phyloP scores from a whole-genome alignment of 2,329 filamentous ascomycete species.

The Phialemoniopsis sp. region DNA sequence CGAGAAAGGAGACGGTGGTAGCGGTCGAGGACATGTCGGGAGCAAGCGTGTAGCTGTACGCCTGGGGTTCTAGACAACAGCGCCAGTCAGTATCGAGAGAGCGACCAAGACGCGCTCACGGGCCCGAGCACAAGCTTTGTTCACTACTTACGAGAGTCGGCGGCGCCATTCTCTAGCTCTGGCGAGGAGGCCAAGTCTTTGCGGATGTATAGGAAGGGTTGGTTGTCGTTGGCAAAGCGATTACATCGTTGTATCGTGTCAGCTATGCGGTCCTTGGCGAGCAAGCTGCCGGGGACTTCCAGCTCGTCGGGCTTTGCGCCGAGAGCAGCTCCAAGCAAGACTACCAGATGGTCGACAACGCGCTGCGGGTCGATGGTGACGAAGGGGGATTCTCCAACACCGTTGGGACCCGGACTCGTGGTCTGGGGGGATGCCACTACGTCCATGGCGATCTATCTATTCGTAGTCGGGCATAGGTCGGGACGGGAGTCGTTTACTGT shows the following conservation, averaged over 20 bases:
- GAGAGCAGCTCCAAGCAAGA: conserved; percentile 68
- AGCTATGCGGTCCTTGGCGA: conserved; percentile 65
- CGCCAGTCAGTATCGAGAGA: neutral
- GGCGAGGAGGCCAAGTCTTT: conserved; percentile 64
- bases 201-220: conserved; percentile 85
- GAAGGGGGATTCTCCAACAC: conserved; percentile 40
- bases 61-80: conserved; percentile 31
- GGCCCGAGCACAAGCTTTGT: neutral
- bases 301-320: conserved; percentile 76
- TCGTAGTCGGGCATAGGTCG: neutral
- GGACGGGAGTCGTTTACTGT: neutral
- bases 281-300: conserved; percentile 73
- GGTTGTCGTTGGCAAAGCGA: conserved; percentile 83
- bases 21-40: conserved; percentile 76
- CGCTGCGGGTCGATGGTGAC: conserved; percentile 61
- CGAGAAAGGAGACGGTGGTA: conserved; percentile 80
- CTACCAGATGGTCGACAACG: conserved; percentile 68
- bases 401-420: conserved; percentile 40
- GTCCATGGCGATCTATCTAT: conserved; percentile 39
- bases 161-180: conserved; percentile 43
- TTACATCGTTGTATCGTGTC: conserved; percentile 86
- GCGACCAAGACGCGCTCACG: too few relatives aligned
- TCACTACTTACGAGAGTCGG: conserved; percentile 35
- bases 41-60: conserved; percentile 75
- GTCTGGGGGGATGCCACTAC: conserved; percentile 40